Evolutionary conservation across 176 grass and related monocot species (phyloP), one percentile per base, ranked within the genome.

Genomic region (Carex scoparia): DNA sequence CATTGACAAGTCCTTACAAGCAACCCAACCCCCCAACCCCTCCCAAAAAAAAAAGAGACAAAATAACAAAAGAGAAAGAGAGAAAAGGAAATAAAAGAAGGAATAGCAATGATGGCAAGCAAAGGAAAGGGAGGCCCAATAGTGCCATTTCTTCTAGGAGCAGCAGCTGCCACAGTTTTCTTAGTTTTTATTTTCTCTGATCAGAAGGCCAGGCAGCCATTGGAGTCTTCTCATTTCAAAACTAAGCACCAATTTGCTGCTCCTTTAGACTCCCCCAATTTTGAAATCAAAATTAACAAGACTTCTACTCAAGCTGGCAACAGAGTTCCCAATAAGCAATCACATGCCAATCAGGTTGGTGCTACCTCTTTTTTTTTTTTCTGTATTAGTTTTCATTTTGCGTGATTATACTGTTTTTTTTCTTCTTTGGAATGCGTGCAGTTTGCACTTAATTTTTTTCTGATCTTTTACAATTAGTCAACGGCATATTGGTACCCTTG

Each of bases 141-240:
- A 65, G 16, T 81, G 65, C 69, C 84, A 31, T 91, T 89, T 85
- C 28, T 91, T 74, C 73, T 91, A n/a, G 90, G 87, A 2, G 87
- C 86, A 23, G 80, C 80, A 44, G 40, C 64, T 31, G 84, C 87
- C 9, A 89, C 84, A 1, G 15, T 68, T 30, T 80, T 85, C 13
- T 57, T 92, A 14, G 55, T 92, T 77, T 54, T 89, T 57, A 37
- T 87, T 63, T 46, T 88, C 0, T 87, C 90, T 10, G 87, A 81
- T 49, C 61, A 86, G 62, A 69, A 86, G 57, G 48, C 81, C 4
- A 68, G 66, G 4, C 65, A 58, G 42, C 4, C 85, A 38, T 82
- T 70, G 27, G 53, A 10, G 51, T 27, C 67, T 66, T 88, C 86
- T 9, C 4, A 63, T 11, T 86, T 69, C 28, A 53, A 27, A 19